Evolutionary conservation across 176 grass and related monocot genomes (phyloP).

Genomic region (Urochloa ruziziensis): DNA sequence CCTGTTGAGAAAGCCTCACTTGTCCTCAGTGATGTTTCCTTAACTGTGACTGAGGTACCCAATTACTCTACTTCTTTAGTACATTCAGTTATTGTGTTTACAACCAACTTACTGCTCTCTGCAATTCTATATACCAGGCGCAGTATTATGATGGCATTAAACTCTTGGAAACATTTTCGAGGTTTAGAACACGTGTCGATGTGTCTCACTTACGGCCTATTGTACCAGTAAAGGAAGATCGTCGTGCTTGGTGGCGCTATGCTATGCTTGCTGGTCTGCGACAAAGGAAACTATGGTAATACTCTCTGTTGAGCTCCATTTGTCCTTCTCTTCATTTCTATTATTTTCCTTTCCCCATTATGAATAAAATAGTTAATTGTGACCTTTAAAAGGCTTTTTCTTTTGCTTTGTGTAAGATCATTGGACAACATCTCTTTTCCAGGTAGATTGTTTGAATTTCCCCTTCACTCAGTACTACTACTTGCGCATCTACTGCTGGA

Average conservation of each 20-base stretch:
- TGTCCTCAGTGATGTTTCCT: constrained; percentile 89
- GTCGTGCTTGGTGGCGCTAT: constrained; percentile 89
- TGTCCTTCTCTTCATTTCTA: not conserved
- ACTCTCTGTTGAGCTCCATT: not conserved
- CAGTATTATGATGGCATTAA: constrained; percentile 98
- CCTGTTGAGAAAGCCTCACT: constrained; percentile 93
- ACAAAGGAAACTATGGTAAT: constrained; percentile 94
- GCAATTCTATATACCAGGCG: constrained; percentile 57
- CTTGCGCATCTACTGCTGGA: not conserved
- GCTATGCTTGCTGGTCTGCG: constrained; percentile 82
- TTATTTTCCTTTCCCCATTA: not conserved
- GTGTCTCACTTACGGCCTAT: constrained; percentile 94
- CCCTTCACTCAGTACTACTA: not conserved
- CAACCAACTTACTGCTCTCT: constrained; percentile 22
- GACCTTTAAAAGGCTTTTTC: not conserved
- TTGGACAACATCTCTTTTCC: not conserved
- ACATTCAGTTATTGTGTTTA: constrained; percentile 4
- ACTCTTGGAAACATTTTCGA: constrained; percentile 91
- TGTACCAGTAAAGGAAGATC: constrained; percentile 70
- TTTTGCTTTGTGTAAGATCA: not conserved
- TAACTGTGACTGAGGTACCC: constrained; percentile 81
- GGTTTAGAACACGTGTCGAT: constrained; percentile 88
- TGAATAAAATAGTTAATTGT: not conserved
- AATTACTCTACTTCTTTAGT: constrained; percentile 20
- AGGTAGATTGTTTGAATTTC: not conserved